These are phyloP conservation scores for Hippophae gyantsensis DNA, from an alignment of 306 rosid genomes.

Conservation along the genomic window DNA sequence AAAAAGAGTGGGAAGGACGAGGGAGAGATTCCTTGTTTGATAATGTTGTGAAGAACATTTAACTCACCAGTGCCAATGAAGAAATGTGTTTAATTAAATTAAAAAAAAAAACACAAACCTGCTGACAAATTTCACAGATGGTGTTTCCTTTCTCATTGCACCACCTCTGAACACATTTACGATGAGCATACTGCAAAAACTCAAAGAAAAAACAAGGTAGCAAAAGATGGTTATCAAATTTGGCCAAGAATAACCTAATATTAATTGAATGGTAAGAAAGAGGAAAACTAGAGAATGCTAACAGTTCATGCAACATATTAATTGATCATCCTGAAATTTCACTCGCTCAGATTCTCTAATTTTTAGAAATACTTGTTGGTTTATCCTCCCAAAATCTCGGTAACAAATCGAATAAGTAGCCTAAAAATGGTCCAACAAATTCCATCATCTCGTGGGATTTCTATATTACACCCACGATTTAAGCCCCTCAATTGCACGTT, in stretches of 20 bases:
- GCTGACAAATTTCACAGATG: conserved; percentile 78
- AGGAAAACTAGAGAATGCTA: not conserved
- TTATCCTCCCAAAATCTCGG: too few relatives aligned
- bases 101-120: conserved; percentile 29
- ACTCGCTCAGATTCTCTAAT: too few relatives aligned
- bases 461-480: too few relatives aligned
- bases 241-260: too few relatives aligned
- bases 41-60: not conserved
- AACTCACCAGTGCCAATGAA: not conserved
- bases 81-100: not conserved
- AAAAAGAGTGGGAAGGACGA: not conserved
- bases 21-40: not conserved
- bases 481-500: too few relatives aligned
- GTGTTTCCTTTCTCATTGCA: conserved; percentile 83
- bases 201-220: not conserved
- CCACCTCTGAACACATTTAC: conserved; percentile 85
- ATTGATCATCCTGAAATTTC: too few relatives aligned
- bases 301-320: too few relatives aligned
- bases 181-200: conserved; percentile 65
- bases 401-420: too few relatives aligned
- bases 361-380: too few relatives aligned
- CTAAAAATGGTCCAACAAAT: too few relatives aligned
- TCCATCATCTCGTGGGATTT: too few relatives aligned
- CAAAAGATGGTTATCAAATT: not conserved
- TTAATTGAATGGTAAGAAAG: not conserved